phyloP scores from a whole-genome alignment of 179 eudicot species.

The Beta lomatogona region DNA sequence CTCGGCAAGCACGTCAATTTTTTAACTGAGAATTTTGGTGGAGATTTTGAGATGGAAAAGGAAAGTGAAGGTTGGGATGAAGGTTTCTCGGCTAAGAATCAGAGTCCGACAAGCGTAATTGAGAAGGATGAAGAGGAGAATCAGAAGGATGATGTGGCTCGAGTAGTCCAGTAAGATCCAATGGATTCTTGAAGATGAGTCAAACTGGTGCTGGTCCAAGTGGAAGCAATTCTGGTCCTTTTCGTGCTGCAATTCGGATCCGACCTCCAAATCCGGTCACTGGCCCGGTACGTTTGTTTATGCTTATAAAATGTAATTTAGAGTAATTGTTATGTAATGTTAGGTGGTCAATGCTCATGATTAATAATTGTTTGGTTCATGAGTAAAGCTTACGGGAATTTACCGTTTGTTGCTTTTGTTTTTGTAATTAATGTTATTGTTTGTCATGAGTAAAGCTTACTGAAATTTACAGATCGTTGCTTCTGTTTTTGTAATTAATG shows the following conservation, averaged over 20 bases:
- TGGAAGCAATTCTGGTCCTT: conserved; percentile 29
- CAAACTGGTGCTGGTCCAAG: conserved; percentile 16
- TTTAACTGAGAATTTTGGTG: too few relatives aligned
- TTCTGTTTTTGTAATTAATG: neutral
- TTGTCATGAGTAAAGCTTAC: neutral
- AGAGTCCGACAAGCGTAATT: conserved; percentile 26
- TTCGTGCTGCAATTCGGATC: too few relatives aligned
- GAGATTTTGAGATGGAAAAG: conserved; percentile 19
- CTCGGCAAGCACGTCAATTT: too few relatives aligned
- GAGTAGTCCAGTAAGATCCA: conserved; percentile 78
- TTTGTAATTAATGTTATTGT: neutral
- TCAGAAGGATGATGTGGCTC: conserved; percentile 30
- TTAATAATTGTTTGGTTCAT: too few relatives aligned
- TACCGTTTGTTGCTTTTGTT: too few relatives aligned
- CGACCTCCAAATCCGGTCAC: too few relatives aligned
- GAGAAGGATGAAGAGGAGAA: conserved; percentile 29
- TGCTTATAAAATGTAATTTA: too few relatives aligned
- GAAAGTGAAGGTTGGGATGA: conserved; percentile 24
- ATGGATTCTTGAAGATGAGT: conserved; percentile 55
- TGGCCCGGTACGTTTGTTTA: too few relatives aligned
- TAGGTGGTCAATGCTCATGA: too few relatives aligned
- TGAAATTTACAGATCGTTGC: neutral
- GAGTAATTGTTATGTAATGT: too few relatives aligned
- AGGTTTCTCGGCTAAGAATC: neutral
- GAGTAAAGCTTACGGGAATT: too few relatives aligned